phyloP scores from a whole-genome alignment of 331 rosid species.

The Arachis monticola region DNA sequence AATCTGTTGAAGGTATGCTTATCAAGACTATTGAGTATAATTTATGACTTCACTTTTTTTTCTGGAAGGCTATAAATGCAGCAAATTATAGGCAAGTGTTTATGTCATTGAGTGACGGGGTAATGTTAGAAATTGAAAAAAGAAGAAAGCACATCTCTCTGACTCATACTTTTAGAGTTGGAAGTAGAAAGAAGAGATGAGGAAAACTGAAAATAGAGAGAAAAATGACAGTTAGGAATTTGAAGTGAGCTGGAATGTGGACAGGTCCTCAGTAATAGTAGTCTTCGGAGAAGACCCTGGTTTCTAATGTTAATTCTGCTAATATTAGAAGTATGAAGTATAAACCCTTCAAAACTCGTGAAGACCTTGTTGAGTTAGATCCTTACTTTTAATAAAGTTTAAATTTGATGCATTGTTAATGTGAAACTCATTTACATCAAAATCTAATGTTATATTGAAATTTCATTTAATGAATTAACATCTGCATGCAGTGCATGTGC shows the following conservation, averaged over 20 bases:
- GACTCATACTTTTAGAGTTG: background rate
- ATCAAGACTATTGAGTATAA: slow-evolving; percentile 21
- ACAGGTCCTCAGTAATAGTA: slow-evolving; percentile 8
- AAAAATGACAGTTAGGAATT: background rate
- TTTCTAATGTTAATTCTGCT: slow-evolving; percentile 4
- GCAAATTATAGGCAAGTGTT: background rate
- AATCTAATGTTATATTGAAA: background rate
- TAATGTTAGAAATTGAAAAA: background rate
- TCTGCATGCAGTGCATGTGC: background rate
- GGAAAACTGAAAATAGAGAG: background rate
- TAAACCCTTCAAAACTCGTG: background rate
- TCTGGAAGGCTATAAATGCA: slow-evolving; percentile 5
- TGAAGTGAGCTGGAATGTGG: slow-evolving; percentile 3
- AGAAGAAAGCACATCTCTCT: background rate
- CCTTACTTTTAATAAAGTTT: background rate
- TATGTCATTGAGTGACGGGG: background rate
- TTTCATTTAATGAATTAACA: background rate
- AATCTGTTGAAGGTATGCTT: slow-evolving; percentile 74
- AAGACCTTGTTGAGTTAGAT: background rate
- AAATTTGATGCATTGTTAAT: background rate
- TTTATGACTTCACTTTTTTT: slow-evolving; percentile 23
- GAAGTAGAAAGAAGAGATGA: background rate
- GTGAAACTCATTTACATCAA: background rate
- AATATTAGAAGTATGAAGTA: background rate
- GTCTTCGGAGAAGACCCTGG: background rate